A percentile compares a stretch with the other conserved stretches of the same genome.
phyloP scores from a whole-genome alignment of 768 basidiomycete genomes.

The Pisolithus microcarpus region DNA sequence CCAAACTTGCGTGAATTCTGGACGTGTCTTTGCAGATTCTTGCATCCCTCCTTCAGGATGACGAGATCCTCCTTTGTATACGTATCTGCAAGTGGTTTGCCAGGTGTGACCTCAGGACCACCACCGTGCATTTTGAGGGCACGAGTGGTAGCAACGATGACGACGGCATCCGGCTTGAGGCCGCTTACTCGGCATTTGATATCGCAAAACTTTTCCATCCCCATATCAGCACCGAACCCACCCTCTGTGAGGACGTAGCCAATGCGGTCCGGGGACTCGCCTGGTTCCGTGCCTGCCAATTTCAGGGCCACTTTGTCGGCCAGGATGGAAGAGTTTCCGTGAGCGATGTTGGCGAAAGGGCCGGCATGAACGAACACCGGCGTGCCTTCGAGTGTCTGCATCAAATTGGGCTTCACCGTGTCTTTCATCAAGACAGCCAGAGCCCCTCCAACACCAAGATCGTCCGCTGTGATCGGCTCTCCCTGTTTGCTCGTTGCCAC shows the following conservation, averaged over 20 bases:
- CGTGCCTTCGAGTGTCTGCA: conserved; percentile 98
- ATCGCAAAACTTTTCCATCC: conserved; percentile 99
- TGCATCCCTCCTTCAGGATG: conserved; percentile 83
- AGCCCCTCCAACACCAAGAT: conserved; percentile 91
- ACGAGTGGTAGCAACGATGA: conserved; percentile 95
- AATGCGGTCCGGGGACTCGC: conserved; percentile 70
- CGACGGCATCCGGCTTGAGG: conserved; percentile 85
- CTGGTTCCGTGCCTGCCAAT: conserved; percentile 90
- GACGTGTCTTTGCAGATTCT: conserved; percentile 90
- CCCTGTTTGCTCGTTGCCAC: conserved; percentile 90
- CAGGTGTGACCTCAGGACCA: conserved; percentile 92
- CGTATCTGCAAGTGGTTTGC: conserved; percentile 86
- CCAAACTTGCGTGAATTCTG: conserved; percentile 94
- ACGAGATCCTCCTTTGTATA: conserved; percentile 92
- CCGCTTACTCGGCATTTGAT: conserved; percentile 97
- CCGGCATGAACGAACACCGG: conserved; percentile 99
- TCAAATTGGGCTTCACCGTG: conserved; percentile 97
- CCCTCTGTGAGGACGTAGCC: conserved; percentile 98
- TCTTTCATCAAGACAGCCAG: conserved; percentile 98
- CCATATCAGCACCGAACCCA: conserved; percentile 98
- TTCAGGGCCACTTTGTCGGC: conserved; percentile 97
- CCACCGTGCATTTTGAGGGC: conserved; percentile 99
- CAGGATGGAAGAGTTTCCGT: conserved; percentile 96
- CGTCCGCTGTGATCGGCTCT: conserved; percentile 91
- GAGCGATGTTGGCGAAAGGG: conserved; percentile 98